phyloP scores from a whole-genome alignment of 1,284 basidiomycete genomes.

The Cystobasidium pallidum region DNA sequence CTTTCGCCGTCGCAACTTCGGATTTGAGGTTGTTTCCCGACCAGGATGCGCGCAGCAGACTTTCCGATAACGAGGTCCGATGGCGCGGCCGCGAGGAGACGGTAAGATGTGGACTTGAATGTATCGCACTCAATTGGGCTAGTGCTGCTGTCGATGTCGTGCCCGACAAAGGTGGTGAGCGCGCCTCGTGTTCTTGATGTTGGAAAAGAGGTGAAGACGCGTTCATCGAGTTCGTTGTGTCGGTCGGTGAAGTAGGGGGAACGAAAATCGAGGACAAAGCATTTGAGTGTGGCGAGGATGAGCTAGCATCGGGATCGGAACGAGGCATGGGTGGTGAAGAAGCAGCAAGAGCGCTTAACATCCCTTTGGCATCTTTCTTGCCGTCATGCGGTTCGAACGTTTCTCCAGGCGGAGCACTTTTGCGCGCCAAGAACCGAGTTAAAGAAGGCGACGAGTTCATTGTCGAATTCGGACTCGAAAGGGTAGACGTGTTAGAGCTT shows the following conservation, averaged over 20 bases:
- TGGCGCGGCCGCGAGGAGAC: constrained; percentile 27
- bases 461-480: constrained; percentile 8
- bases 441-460: constrained; percentile 24
- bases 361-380: constrained; percentile 22
- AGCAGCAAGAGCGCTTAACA: constrained; percentile 36
- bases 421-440: constrained; percentile 13
- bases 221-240: not conserved
- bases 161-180: not conserved
- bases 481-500: constrained; percentile 8
- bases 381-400: not conserved
- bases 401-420: not conserved
- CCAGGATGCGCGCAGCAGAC: constrained; percentile 18
- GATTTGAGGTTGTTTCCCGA: constrained; percentile 9
- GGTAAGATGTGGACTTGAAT: constrained; percentile 27
- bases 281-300: not conserved
- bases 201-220: not conserved
- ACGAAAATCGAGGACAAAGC: not conserved
- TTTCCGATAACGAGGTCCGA: constrained; percentile 20
- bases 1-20: not conserved
- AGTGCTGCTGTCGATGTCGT: constrained; percentile 14
- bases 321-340: constrained; percentile 16
- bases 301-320: not conserved
- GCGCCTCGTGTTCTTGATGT: not conserved
- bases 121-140: constrained; percentile 8
- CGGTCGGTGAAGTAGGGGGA: not conserved